Conservation (phyloP, 2,329 filamentous ascomycete species). For the Bipolaris gigantea region DNA sequence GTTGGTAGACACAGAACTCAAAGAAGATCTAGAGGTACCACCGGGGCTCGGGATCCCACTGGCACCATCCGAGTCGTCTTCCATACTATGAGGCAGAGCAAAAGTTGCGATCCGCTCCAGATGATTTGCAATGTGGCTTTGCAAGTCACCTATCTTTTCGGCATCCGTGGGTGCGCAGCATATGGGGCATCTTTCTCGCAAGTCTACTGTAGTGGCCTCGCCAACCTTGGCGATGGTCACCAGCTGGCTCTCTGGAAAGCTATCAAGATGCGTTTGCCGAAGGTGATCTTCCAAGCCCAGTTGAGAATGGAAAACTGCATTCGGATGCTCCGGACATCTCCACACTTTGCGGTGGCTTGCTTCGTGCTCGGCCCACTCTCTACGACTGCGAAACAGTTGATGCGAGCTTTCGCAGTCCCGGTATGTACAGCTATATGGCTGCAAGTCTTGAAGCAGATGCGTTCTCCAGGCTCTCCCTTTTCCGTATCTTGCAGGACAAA, state of each 20-base stretch:
- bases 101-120: conserved; percentile 42
- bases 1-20: conserved; percentile 22
- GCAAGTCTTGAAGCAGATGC: conserved; percentile 43
- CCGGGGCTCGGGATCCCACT: conserved; percentile 39
- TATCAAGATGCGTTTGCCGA: conserved; percentile 31
- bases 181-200: conserved; percentile 38
- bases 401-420: conserved; percentile 30
- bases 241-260: conserved; percentile 34
- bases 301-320: conserved; percentile 31
- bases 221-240: conserved; percentile 36
- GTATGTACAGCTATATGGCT: conserved; percentile 45
- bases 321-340: conserved; percentile 42
- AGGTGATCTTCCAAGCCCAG: conserved; percentile 37
- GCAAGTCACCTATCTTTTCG: conserved; percentile 30
- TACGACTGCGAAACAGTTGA: conserved; percentile 41
- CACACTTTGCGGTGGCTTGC: conserved; percentile 42
- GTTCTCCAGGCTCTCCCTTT: conserved; percentile 40
- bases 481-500: conserved; percentile 43
- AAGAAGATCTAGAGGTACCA: conserved; percentile 24
- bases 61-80: conserved; percentile 36
- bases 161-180: conserved; percentile 30
- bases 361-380: conserved; percentile 45
- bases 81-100: conserved; percentile 33
- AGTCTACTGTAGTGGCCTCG: conserved; percentile 38
- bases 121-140: conserved; percentile 44